Conservation (phyloP, 768 basidiomycete species). For the Tulasnella sp. region DNA sequence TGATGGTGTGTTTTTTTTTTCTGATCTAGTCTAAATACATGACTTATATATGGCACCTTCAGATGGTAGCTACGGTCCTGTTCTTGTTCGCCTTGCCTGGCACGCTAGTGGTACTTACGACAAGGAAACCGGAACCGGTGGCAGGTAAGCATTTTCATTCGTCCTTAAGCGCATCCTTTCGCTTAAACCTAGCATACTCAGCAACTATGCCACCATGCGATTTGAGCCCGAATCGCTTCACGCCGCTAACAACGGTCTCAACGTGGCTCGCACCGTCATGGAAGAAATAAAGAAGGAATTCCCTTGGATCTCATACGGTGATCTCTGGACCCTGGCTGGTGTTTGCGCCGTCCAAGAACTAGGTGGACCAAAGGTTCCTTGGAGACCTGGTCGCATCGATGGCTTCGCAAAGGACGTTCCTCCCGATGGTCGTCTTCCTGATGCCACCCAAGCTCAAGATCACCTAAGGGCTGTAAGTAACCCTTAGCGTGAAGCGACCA, state of each 20-base stretch:
- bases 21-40: neutral
- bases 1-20: constrained; percentile 47
- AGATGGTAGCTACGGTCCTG: constrained; percentile 85
- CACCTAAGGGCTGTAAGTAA: constrained; percentile 47
- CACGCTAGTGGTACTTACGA: constrained; percentile 90
- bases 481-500: neutral
- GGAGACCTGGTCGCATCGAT: constrained; percentile 88
- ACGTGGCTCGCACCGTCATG: constrained; percentile 68
- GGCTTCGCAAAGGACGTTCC: constrained; percentile 61
- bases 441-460: constrained; percentile 68
- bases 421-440: constrained; percentile 82
- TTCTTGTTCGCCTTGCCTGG: constrained; percentile 85
- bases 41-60: constrained; percentile 3
- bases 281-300: constrained; percentile 79
- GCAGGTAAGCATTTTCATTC: constrained; percentile 40
- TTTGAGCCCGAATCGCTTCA: constrained; percentile 82
- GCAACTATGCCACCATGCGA: constrained; percentile 98
- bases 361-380: constrained; percentile 83
- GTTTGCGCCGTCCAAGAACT: constrained; percentile 88
- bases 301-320: constrained; percentile 91
- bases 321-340: constrained; percentile 92
- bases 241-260: constrained; percentile 69
- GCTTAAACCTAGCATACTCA: constrained; percentile 29
- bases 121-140: constrained; percentile 60
- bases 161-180: neutral